Base-by-base conservation (phyloP, 2,329 filamentous ascomycete species). In the Onygenales sp. region DNA sequence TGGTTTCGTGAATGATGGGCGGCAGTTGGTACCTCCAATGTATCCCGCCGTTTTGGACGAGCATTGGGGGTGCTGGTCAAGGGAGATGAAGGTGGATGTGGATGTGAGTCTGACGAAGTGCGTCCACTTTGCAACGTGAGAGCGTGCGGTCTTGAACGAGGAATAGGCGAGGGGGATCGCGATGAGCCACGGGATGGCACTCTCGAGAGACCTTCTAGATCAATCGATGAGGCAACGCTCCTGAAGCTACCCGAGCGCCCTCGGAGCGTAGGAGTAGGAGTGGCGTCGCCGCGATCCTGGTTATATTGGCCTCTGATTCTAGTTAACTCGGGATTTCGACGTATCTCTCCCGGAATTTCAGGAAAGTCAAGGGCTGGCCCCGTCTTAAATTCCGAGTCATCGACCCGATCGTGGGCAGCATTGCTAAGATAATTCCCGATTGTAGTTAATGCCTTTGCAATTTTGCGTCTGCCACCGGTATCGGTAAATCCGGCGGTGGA, bases 291-390 rank as follows among this genome's bases (percentile, higher is more conserved):
- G 9, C 54, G 50, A 6, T 41, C 38, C 21, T 33, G 31, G 33
- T 72, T 74, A 54, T 75, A 81, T 4, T 62, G 60, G 33, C 70
- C 65, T 45, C 66, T 69, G 31, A 76, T 72, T 3, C 66, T 58
- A 14, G 56, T 50, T 1, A 81, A 60, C 0, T 63, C 59, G 0
- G 58, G 61, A 46, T 81, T 81, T 33, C 77, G 72, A 2, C 65
- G 55, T 1, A 56, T 59, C 57, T 84, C 80, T 2, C 79, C 81
- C 0, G 81, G 81, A 0, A 81, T 69, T 52, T 77, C 73, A 0
- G 81, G 81, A 47, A 76, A 84, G n/a, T 72, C 69, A n/a, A 66
- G 62, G 3, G 76, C 75, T 43, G 67, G 68, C 14, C 76, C 73
- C 3, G 64, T 66, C 47, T 72, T 72, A 59, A 80, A 81, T 1